A percentile compares a stretch with the other conserved stretches of the same genome.
Conservation (phyloP, 352 stramenopile genomes). For the Aphanomyces euteiches region DNA sequence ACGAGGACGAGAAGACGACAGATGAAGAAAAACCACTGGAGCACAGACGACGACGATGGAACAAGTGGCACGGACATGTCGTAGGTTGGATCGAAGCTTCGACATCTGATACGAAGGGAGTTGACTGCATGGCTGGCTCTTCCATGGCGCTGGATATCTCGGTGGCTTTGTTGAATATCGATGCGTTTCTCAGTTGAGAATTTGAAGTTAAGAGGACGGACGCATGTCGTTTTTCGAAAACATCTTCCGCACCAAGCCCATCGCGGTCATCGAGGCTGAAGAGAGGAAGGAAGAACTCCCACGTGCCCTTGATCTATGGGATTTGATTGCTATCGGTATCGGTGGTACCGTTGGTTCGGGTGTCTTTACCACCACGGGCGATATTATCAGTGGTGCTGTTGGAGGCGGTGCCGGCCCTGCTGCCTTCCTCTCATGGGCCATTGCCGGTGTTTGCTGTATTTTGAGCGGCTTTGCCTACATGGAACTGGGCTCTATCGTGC, state of each 20-base stretch:
- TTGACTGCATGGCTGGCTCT: too few species aligned
- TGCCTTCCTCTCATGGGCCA: constrained; percentile 74
- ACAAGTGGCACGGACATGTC: too few species aligned
- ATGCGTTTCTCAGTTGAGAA: background rate
- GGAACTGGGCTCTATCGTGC: constrained; percentile 82
- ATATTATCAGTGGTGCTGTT: constrained; percentile 50
- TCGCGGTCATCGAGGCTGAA: constrained; percentile 70
- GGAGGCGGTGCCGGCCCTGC: constrained; percentile 60
- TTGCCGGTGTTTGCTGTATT: constrained; percentile 76
- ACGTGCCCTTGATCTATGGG: constrained; percentile 27
- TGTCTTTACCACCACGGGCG: constrained; percentile 55
- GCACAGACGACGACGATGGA: too few species aligned
- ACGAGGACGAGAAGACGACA: too few species aligned
- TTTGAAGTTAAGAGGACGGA: background rate
- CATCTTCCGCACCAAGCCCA: constrained; percentile 64
- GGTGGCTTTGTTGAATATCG: background rate
- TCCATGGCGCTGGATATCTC: too few species aligned
- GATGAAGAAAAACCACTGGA: too few species aligned
- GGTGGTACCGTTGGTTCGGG: constrained; percentile 45
- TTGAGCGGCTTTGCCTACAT: constrained; percentile 87
- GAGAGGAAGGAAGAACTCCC: constrained; percentile 62
- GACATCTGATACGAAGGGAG: too few species aligned
- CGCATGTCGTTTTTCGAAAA: background rate
- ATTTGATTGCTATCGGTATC: constrained; percentile 43
- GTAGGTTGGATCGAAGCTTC: too few species aligned